Percentiles rank a stretch among this genome's conserved stretches.
phyloP scores from a whole-genome alignment of 176 grass and related monocot genomes.

The Tillandsia fasciculata region DNA sequence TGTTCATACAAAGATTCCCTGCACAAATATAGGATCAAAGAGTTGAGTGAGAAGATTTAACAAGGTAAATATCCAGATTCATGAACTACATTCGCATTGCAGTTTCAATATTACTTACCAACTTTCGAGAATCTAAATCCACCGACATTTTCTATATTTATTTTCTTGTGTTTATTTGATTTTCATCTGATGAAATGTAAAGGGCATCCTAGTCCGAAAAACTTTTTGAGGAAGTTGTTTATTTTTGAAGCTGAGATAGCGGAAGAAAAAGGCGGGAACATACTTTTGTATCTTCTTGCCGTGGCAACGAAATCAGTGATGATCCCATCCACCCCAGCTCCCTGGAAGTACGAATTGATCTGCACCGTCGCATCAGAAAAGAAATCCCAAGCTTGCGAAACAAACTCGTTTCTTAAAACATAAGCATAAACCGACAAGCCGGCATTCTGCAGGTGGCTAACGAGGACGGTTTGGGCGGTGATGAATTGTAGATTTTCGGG shows the following conservation, averaged over 20 bases:
- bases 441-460: constrained; percentile 38
- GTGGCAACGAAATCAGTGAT: constrained; percentile 77
- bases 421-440: constrained; percentile 65
- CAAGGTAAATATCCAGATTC: background rate
- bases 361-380: constrained; percentile 45
- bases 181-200: background rate
- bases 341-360: constrained; percentile 54
- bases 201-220: background rate
- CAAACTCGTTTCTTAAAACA: constrained; percentile 62
- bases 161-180: background rate
- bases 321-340: constrained; percentile 51
- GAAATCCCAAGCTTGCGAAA: constrained; percentile 65
- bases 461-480: constrained; percentile 39
- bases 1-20: constrained; percentile 41
- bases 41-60: background rate
- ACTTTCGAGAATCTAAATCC: no score
- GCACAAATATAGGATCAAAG: constrained; percentile 4
- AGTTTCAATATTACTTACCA: no score
- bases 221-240: no score
- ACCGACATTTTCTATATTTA: no score
- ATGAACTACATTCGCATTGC: background rate
- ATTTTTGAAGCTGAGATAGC: background rate
- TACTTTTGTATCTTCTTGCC: constrained; percentile 57
- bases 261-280: background rate
- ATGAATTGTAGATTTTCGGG: constrained; percentile 31